Evolutionary conservation across 805 yeast genomes (phyloP).

Genomic region (Candida krabiensis): DNA sequence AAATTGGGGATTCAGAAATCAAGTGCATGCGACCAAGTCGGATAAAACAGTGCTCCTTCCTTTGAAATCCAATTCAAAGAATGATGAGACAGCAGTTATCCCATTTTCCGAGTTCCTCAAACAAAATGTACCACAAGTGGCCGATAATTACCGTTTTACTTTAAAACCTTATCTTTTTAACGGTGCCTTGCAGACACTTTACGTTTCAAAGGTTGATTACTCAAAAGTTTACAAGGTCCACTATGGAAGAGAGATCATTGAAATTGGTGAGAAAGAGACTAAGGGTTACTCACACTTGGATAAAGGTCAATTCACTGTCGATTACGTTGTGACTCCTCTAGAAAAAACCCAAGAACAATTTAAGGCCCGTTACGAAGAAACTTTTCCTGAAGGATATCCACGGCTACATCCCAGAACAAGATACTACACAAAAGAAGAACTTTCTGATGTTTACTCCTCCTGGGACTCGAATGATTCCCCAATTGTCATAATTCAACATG

Average conservation of each 20-base stretch:
- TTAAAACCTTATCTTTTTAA: conserved; percentile 47
- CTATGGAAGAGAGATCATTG: conserved; percentile 47
- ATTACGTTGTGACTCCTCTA: conserved; percentile 41
- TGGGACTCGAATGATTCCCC: conserved; percentile 47
- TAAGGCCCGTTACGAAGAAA: conserved; percentile 35
- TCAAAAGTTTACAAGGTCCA: conserved; percentile 41
- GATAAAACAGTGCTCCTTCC: conserved; percentile 27
- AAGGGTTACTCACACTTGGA: conserved; percentile 17
- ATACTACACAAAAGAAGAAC: conserved; percentile 50
- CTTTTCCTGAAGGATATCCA: conserved; percentile 53
- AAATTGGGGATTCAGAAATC: conserved; percentile 34
- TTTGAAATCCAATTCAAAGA: conserved; percentile 10
- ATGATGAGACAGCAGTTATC: conserved; percentile 16
- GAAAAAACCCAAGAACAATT: conserved; percentile 27
- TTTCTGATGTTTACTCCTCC: conserved; percentile 31
- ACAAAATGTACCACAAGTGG: conserved; percentile 40
- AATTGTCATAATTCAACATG: conserved; percentile 63
- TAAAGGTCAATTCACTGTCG: conserved; percentile 47
- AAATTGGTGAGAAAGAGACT: conserved; percentile 25
- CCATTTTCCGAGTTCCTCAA: conserved; percentile 37
- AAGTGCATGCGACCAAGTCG: conserved; percentile 27
- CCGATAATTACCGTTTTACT: conserved; percentile 37
- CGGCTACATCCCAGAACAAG: conserved; percentile 69
- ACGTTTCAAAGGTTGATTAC: conserved; percentile 44
- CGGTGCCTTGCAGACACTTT: conserved; percentile 52